phyloP scores from a whole-genome alignment of 257 asterid species.

The Solanum commersonii region DNA sequence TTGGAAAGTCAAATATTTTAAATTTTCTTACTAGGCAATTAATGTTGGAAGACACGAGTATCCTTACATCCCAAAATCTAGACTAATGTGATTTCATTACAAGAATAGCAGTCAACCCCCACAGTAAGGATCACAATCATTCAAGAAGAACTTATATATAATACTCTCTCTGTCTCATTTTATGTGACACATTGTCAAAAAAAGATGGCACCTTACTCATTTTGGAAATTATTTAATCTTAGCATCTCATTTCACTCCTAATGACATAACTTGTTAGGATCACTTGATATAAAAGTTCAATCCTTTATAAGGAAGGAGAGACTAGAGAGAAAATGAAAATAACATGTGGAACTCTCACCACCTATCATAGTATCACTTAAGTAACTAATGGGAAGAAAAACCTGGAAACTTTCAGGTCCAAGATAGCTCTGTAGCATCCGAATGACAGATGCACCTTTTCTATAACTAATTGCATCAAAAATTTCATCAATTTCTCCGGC shows the following conservation, averaged over 20 bases:
- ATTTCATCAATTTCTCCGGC: slow-evolving; percentile 91
- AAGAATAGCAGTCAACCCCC: not conserved
- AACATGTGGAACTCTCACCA: not conserved
- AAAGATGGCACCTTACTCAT: not conserved
- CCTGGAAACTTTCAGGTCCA: slow-evolving; percentile 89
- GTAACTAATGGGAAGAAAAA: slow-evolving; percentile 7
- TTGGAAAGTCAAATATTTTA: not conserved
- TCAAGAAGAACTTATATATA: not conserved
- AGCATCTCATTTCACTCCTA: not conserved
- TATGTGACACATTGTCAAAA: not conserved
- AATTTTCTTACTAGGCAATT: not conserved
- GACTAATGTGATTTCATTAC: not conserved
- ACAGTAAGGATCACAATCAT: not conserved
- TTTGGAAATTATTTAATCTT: not conserved
- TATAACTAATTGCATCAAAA: slow-evolving; percentile 89
- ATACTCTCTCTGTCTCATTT: not conserved
- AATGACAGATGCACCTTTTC: slow-evolving; percentile 94
- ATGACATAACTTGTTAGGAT: not conserved
- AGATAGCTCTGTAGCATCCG: slow-evolving; percentile 94
- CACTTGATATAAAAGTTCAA: not conserved
- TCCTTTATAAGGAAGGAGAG: not conserved
- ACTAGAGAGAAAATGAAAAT: not conserved
- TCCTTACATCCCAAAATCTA: not conserved
- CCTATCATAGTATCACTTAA: not conserved
- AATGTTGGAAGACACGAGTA: not conserved